Conservation (phyloP, 768 basidiomycete genomes). For the Lactarius vividus region DNA sequence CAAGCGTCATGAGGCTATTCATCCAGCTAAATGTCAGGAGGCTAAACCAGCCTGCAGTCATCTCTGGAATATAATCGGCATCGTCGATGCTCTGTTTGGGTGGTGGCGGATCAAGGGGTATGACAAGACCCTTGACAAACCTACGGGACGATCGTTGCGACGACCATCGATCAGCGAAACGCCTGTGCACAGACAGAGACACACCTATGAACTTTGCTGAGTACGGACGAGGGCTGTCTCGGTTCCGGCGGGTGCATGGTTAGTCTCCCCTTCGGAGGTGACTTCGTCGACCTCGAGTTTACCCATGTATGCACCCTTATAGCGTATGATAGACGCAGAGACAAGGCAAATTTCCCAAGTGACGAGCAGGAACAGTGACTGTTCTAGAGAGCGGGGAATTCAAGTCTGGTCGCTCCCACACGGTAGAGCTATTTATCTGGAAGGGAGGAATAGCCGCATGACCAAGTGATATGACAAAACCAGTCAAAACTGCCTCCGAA, state of each 20-base stretch:
- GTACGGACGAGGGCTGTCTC: background rate
- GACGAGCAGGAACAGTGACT: background rate
- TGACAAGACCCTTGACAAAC: conserved; percentile 21
- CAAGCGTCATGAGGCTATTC: conserved; percentile 64
- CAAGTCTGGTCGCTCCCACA: background rate
- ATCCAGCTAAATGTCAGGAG: conserved; percentile 75
- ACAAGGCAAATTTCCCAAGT: background rate
- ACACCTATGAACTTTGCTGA: conserved; percentile 6
- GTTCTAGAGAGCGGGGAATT: background rate
- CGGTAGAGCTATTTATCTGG: background rate
- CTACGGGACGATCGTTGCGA: background rate
- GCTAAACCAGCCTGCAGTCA: conserved; percentile 55
- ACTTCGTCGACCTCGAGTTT: background rate
- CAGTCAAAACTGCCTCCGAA: background rate
- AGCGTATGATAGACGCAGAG: background rate
- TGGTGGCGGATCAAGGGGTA: conserved; percentile 35
- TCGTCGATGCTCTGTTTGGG: conserved; percentile 57
- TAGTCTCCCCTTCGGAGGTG: conserved; percentile 8
- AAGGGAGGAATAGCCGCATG: background rate
- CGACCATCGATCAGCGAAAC: background rate
- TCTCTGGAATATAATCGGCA: conserved; percentile 62
- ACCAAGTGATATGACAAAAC: conserved; percentile 15
- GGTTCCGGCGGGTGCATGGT: background rate
- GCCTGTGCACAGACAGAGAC: background rate
- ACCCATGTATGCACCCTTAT: background rate